Conservation (phyloP, 1,284 basidiomycete species). For the Meira miltonrushii region DNA sequence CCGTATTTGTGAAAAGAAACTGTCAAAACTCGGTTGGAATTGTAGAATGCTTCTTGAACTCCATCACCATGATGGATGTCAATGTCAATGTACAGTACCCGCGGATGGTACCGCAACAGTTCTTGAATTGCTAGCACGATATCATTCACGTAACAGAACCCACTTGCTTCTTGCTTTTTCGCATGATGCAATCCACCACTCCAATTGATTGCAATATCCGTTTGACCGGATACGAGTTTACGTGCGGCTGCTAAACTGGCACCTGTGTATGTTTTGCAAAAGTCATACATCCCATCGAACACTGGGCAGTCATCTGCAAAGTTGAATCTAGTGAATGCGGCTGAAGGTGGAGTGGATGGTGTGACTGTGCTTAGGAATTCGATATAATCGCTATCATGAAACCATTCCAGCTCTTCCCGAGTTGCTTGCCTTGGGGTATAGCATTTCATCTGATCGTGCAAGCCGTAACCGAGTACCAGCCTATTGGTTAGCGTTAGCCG, state of each 20-base stretch:
- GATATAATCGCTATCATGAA: constrained; percentile 88
- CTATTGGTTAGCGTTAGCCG: constrained; percentile 89
- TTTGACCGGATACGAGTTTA: constrained; percentile 60
- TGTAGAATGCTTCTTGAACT: constrained; percentile 97
- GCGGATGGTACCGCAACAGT: constrained; percentile 59
- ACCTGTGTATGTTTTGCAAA: constrained; percentile 48
- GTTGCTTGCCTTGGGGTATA: constrained; percentile 85
- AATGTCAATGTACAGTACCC: constrained; percentile 95
- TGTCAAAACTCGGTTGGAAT: constrained; percentile 94
- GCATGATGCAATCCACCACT: constrained; percentile 96
- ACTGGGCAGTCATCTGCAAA: constrained; percentile 53
- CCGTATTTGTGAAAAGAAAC: constrained; percentile 99
- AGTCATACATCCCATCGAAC: constrained; percentile 52
- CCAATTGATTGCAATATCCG: constrained; percentile 97
- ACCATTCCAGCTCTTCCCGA: constrained; percentile 78
- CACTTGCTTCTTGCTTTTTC: constrained; percentile 91
- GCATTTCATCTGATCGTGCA: constrained; percentile 93
- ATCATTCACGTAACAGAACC: constrained; percentile 97
- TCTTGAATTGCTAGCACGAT: constrained; percentile 50
- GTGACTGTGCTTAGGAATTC: constrained; percentile 70
- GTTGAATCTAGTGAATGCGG: constrained; percentile 49
- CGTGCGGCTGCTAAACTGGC: constrained; percentile 69
- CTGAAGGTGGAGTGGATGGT: constrained; percentile 39
- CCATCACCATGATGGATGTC: constrained; percentile 98
- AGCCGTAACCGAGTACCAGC: constrained; percentile 88